Conservation (phyloP, 2,329 filamentous ascomycete species). For the Venturiaceae sp. region DNA sequence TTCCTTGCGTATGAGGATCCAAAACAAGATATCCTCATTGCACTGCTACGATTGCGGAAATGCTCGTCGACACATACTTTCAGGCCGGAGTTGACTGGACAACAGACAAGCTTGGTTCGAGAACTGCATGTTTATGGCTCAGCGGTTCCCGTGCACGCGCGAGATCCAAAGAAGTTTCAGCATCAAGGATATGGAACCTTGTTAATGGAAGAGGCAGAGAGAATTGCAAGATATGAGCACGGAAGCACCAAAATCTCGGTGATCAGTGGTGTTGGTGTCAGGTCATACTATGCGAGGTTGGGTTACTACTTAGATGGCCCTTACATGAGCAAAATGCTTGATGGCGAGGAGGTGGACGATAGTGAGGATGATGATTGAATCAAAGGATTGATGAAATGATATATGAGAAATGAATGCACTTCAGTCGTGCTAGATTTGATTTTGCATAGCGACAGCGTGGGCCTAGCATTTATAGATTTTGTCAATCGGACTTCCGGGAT, state of each 20-base stretch:
- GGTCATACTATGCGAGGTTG: slow-evolving; percentile 88
- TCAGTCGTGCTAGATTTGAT: not conserved
- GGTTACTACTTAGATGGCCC: slow-evolving; percentile 91
- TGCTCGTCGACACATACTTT: slow-evolving; percentile 90
- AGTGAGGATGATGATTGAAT: slow-evolving; percentile 1
- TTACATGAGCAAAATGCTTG: slow-evolving; percentile 43
- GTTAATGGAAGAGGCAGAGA: slow-evolving; percentile 94
- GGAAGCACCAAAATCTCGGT: slow-evolving; percentile 90
- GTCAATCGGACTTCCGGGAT: no score
- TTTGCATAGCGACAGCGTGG: not conserved
- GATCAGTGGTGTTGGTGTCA: slow-evolving; percentile 93
- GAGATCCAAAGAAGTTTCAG: slow-evolving; percentile 94
- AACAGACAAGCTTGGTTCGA: slow-evolving; percentile 84
- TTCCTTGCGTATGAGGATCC: slow-evolving; percentile 97
- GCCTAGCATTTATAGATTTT: no score
- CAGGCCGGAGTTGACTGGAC: slow-evolving; percentile 72
- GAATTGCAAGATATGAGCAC: slow-evolving; percentile 90
- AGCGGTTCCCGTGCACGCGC: slow-evolving; percentile 91
- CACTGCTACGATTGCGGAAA: slow-evolving; percentile 76
- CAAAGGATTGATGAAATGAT: not conserved
- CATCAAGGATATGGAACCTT: slow-evolving; percentile 95
- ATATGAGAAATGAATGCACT: not conserved
- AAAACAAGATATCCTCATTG: slow-evolving; percentile 96
- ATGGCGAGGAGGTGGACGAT: not conserved
- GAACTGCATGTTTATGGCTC: slow-evolving; percentile 96